A percentile compares a stretch with the other conserved stretches of the same genome.
Evolutionary conservation across 2,329 filamentous ascomycete species (phyloP).

Genomic region (Aspergillus chevalieri): DNA sequence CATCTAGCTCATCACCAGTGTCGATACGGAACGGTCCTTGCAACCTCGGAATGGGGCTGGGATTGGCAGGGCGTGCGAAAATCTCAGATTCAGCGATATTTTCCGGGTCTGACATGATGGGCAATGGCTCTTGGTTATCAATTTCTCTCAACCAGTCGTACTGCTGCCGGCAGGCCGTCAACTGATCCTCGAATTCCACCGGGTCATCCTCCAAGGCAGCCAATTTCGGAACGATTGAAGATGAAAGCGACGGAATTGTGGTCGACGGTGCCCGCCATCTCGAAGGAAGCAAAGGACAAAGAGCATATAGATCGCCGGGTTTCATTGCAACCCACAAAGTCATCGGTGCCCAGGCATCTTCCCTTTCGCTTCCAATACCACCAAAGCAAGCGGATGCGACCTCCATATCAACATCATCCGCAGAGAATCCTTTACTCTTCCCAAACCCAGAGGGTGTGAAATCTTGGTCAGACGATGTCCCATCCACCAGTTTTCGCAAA

Average conservation of each 20-base stretch:
- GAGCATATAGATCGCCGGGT: constrained; percentile 84
- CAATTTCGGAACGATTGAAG: constrained; percentile 72
- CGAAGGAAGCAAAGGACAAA: constrained; percentile 82
- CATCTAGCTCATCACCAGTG: constrained; percentile 44
- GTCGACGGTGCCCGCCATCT: constrained; percentile 76
- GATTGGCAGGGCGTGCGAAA: constrained; percentile 49
- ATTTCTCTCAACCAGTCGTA: constrained; percentile 54
- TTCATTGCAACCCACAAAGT: constrained; percentile 96
- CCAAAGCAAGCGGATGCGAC: constrained; percentile 88
- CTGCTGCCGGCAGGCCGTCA: constrained; percentile 48
- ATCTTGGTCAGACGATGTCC: constrained; percentile 73
- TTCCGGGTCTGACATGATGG: constrained; percentile 32
- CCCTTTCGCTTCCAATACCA: constrained; percentile 54
- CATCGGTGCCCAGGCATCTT: constrained; percentile 81
- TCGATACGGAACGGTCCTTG: constrained; percentile 57
- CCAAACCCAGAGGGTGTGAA: constrained; percentile 69
- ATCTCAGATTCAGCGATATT: constrained; percentile 44
- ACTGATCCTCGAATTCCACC: constrained; percentile 41
- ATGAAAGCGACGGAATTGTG: constrained; percentile 73
- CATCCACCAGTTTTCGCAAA: constrained; percentile 80
- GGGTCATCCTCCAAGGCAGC: constrained; percentile 37
- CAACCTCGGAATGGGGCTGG: constrained; percentile 52
- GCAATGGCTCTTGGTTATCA: constrained; percentile 48
- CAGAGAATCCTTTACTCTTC: constrained; percentile 75
- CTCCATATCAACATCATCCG: constrained; percentile 88